Conservation (phyloP, 306 rosid species). For the Cicer bijugum region DNA sequence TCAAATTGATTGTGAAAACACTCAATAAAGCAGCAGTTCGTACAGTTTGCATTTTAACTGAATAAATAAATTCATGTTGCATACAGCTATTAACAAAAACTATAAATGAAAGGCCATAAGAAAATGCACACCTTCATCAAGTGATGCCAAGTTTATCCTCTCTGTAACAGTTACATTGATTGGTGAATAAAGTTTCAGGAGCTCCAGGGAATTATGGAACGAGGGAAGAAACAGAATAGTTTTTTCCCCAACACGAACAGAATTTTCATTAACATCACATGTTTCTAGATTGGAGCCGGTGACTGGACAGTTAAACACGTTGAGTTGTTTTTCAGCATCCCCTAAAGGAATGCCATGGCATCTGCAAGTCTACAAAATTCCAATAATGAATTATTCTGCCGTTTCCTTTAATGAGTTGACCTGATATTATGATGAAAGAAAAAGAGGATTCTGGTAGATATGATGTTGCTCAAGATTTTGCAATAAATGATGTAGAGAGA, state of each 20-base stretch:
- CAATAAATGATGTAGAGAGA: slow-evolving; percentile 14
- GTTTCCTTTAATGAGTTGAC: slow-evolving; percentile 41
- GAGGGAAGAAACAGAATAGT: slow-evolving; percentile 68
- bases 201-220: slow-evolving; percentile 52
- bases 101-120: slow-evolving; percentile 42
- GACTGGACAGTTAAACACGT: slow-evolving; percentile 57
- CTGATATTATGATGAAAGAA: slow-evolving; percentile 12
- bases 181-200: slow-evolving; percentile 53
- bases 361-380: slow-evolving; percentile 68
- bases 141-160: slow-evolving; percentile 68
- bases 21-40: slow-evolving; percentile 30
- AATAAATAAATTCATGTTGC: slow-evolving; percentile 9
- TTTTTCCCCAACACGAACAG: slow-evolving; percentile 68
- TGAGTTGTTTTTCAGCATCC: slow-evolving; percentile 44
- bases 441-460: not conserved
- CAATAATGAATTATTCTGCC: slow-evolving; percentile 44
- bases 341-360: slow-evolving; percentile 70
- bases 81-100: slow-evolving; percentile 31
- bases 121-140: slow-evolving; percentile 67
- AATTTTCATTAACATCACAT: slow-evolving; percentile 54
- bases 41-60: slow-evolving; percentile 27
- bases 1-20: slow-evolving; percentile 37
- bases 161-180: slow-evolving; percentile 59
- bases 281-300: slow-evolving; percentile 61
- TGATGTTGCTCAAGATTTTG: slow-evolving; percentile 28